phyloP scores from a whole-genome alignment of 2,329 filamentous ascomycete species.

The Daldinia sp. region DNA sequence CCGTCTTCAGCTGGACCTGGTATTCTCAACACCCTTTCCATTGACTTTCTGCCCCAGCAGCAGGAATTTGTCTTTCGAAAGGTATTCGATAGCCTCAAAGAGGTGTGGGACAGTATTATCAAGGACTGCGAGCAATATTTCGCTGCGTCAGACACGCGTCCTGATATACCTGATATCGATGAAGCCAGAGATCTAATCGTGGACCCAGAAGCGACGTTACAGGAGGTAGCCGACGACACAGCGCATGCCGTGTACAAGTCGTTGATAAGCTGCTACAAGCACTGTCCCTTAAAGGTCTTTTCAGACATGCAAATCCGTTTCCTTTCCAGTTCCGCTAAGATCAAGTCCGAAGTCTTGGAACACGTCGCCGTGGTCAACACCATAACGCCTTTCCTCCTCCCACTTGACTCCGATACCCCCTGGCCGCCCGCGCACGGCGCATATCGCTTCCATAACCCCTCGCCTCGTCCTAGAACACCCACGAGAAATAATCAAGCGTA shows the following conservation, averaged over 20 bases:
- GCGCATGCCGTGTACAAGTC: background rate
- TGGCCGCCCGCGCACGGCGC: background rate
- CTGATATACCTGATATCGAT: background rate
- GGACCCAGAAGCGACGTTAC: background rate
- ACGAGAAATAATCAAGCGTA: background rate
- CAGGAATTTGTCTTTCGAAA: background rate
- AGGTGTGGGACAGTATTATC: background rate
- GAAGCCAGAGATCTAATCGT: background rate
- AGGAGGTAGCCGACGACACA: background rate
- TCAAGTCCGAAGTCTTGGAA: background rate
- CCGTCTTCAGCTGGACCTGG: background rate
- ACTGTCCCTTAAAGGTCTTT: background rate
- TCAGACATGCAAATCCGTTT: background rate
- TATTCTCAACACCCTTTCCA: background rate
- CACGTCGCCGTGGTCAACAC: background rate
- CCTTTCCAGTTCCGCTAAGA: background rate
- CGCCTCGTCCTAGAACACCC: background rate
- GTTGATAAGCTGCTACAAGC: background rate
- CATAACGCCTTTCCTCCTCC: background rate
- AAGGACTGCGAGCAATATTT: background rate
- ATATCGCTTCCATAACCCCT: background rate
- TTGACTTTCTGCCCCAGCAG: background rate
- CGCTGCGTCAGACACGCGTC: background rate
- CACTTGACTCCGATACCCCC: background rate
- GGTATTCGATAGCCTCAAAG: background rate